Conservation (phyloP, 2,329 filamentous ascomycete genomes). For the Ascochyta koolunga region DNA sequence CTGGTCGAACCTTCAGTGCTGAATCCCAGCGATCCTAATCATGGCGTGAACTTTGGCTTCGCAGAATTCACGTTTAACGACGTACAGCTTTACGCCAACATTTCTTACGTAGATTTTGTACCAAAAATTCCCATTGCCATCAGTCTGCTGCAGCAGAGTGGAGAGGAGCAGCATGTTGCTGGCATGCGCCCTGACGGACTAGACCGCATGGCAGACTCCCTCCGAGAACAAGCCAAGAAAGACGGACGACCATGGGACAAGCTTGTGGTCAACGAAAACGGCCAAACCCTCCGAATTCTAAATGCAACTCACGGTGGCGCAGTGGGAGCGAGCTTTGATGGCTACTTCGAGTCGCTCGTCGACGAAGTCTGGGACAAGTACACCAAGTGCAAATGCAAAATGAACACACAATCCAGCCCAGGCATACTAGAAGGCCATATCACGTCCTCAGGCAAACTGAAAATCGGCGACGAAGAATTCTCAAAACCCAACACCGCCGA, state of each 20-base stretch:
- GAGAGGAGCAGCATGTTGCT: slow-evolving; percentile 4
- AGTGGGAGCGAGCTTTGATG: slow-evolving; percentile 9
- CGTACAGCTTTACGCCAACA: slow-evolving; percentile 13
- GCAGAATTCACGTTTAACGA: slow-evolving; percentile 12
- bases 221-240: slow-evolving; percentile 9
- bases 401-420: slow-evolving; percentile 9
- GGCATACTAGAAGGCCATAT: slow-evolving; percentile 6
- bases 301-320: slow-evolving; percentile 13
- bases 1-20: slow-evolving; percentile 12
- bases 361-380: slow-evolving; percentile 13
- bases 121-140: slow-evolving; percentile 11
- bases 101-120: slow-evolving; percentile 13
- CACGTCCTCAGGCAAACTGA: slow-evolving; percentile 2
- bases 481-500: slow-evolving; percentile 10
- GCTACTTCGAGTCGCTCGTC: slow-evolving; percentile 16
- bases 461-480: slow-evolving; percentile 11
- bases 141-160: slow-evolving; percentile 1
- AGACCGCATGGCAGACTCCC: slow-evolving; percentile 6
- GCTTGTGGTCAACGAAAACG: slow-evolving; percentile 3
- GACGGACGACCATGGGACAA: slow-evolving; percentile 13
- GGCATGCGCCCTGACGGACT: slow-evolving; percentile 10
- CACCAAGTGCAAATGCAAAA: slow-evolving; percentile 1
- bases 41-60: slow-evolving; percentile 12
- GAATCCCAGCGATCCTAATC: slow-evolving; percentile 13
- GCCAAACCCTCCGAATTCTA: slow-evolving; percentile 2